phyloP scores from a whole-genome alignment of 192 early-diverging fungal species.

The Backusella westeae region DNA sequence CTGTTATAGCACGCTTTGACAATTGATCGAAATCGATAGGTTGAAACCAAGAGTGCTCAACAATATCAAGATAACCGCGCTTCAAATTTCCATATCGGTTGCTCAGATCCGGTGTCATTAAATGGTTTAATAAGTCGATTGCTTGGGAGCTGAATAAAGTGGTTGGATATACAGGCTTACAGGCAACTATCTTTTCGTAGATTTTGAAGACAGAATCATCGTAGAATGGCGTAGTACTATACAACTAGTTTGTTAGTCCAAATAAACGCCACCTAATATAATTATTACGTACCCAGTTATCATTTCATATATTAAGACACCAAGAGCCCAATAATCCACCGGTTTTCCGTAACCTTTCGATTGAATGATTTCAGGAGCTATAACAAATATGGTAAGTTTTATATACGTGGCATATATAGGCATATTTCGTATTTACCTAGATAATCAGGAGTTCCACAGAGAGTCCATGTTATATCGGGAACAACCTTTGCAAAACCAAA shows the following conservation, averaged over 20 bases:
- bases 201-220: slow-evolving; percentile 86
- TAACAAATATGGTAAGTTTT: slow-evolving; percentile 40
- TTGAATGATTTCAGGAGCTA: slow-evolving; percentile 86
- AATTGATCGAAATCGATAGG: slow-evolving; percentile 48
- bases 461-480: slow-evolving; percentile 43
- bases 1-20: slow-evolving; percentile 32
- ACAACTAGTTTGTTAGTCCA: slow-evolving; percentile 23
- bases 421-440: slow-evolving; percentile 4
- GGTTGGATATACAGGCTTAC: slow-evolving; percentile 65
- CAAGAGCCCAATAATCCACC: slow-evolving; percentile 96
- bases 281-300: slow-evolving; percentile 43
- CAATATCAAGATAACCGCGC: slow-evolving; percentile 71
- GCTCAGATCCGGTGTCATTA: slow-evolving; percentile 75
- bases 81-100: slow-evolving; percentile 64
- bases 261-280: not conserved
- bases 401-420: too few species aligned
- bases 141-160: slow-evolving; percentile 71
- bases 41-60: slow-evolving; percentile 76
- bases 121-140: slow-evolving; percentile 69
- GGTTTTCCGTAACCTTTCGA: slow-evolving; percentile 79
- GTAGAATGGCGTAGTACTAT: slow-evolving; percentile 77
- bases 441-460: slow-evolving; percentile 84
- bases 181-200: slow-evolving; percentile 85
- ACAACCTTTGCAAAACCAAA: slow-evolving; percentile 80
- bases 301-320: slow-evolving; percentile 90